phyloP scores from a whole-genome alignment of 2,329 filamentous ascomycete genomes.

The Trichoderma gracile region DNA sequence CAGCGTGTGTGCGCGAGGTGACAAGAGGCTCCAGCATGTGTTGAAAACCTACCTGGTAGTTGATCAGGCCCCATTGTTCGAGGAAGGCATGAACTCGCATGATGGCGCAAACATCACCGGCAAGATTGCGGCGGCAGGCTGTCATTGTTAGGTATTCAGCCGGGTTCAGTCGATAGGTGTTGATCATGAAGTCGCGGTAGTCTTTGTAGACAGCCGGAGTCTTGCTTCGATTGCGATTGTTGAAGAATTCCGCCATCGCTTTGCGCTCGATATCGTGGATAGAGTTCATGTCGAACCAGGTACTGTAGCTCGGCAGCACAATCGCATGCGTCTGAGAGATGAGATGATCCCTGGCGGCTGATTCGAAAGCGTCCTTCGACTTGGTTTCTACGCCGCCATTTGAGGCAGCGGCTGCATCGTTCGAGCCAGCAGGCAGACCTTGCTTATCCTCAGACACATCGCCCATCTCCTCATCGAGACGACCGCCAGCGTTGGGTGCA shows the following conservation, averaged over 20 bases:
- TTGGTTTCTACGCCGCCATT: slow-evolving; percentile 60
- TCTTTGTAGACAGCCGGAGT: slow-evolving; percentile 97
- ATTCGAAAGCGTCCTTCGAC: slow-evolving; percentile 79
- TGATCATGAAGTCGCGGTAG: slow-evolving; percentile 99
- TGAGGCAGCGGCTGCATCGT: slow-evolving; percentile 51
- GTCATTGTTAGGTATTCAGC: slow-evolving; percentile 96
- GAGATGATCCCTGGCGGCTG: slow-evolving; percentile 85
- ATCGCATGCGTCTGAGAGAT: slow-evolving; percentile 94
- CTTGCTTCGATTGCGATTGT: slow-evolving; percentile 96
- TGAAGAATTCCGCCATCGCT: slow-evolving; percentile 96
- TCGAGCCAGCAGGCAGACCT: slow-evolving; percentile 44
- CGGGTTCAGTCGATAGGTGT: slow-evolving; percentile 95
- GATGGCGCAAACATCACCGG: slow-evolving; percentile 96
- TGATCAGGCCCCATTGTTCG: slow-evolving; percentile 98
- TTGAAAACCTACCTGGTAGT: slow-evolving; percentile 77
- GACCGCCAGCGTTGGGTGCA: slow-evolving; percentile 57
- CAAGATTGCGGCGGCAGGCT: slow-evolving; percentile 89
- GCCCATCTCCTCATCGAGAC: slow-evolving; percentile 79
- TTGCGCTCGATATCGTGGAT: slow-evolving; percentile 93
- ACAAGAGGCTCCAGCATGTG: neutral
- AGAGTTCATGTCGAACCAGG: slow-evolving; percentile 97
- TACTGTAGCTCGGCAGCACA: slow-evolving; percentile 94
- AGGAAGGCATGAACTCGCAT: slow-evolving; percentile 98
- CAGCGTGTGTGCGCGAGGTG: neutral
- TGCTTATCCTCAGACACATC: slow-evolving; percentile 60